phyloP scores from a whole-genome alignment of 345 rosid genomes.

The Ailanthus altissimus region DNA sequence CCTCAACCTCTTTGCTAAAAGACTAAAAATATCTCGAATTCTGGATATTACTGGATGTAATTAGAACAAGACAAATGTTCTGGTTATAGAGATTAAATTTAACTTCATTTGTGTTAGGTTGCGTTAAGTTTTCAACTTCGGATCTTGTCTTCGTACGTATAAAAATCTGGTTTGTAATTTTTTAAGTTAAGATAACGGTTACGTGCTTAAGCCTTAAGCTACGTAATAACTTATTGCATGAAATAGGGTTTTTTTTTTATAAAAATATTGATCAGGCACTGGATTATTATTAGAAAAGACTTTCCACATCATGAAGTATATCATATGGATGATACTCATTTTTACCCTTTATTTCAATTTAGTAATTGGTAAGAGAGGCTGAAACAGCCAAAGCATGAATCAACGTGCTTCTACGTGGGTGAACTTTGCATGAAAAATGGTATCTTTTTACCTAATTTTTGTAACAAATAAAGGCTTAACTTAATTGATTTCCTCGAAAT shows the following conservation, averaged over 20 bases:
- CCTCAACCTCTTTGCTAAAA: background rate
- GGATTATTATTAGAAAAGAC: background rate
- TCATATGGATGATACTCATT: background rate
- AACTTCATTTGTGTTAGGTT: background rate
- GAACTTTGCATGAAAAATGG: conserved; percentile 1
- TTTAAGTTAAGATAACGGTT: background rate
- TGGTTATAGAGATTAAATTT: background rate
- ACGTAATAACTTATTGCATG: background rate
- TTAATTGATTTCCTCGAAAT: background rate
- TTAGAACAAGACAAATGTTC: background rate
- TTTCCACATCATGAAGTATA: background rate
- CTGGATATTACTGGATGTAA: background rate
- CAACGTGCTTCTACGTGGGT: background rate
- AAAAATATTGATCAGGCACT: background rate
- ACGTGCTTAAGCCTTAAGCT: background rate
- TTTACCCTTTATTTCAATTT: background rate
- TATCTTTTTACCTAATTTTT: background rate
- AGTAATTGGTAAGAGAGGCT: background rate
- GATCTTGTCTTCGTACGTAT: background rate
- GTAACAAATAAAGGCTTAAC: background rate
- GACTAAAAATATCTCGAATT: conserved; percentile 2
- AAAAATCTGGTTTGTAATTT: background rate
- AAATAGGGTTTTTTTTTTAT: background rate
- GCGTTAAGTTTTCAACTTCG: conserved; percentile 12
- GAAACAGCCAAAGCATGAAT: conserved; percentile 15